Percentiles rank a stretch among this genome's conserved stretches.
Evolutionary conservation across 2,329 filamentous ascomycete species (phyloP).

Genomic region (Scedosporium minutisporum): DNA sequence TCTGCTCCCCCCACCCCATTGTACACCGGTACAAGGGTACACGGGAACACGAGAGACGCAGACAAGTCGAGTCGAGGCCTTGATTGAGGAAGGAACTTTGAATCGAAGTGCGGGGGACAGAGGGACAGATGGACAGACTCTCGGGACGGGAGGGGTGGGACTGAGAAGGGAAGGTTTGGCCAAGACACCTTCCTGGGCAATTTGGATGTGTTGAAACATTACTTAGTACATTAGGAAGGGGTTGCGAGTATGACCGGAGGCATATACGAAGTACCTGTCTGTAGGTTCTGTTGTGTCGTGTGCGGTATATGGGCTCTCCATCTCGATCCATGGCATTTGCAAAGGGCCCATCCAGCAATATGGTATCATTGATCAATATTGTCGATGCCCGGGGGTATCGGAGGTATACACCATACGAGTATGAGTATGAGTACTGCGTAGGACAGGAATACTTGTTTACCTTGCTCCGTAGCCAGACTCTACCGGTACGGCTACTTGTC

Average conservation of each 20-base stretch:
- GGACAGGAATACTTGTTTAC: too few species aligned
- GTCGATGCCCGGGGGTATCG: not conserved
- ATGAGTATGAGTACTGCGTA: too few species aligned
- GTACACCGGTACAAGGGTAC: not conserved
- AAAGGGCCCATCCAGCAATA: not conserved
- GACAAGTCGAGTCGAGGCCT: not conserved
- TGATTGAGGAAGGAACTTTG: not conserved
- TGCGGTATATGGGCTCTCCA: not conserved
- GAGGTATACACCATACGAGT: too few species aligned
- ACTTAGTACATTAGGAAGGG: too few species aligned
- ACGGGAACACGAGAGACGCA: not conserved
- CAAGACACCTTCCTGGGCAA: not conserved
- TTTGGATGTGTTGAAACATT: not conserved
- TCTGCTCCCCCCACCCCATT: not conserved
- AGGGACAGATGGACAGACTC: not conserved
- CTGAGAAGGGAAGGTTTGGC: conserved; percentile 1
- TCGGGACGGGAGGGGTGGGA: not conserved
- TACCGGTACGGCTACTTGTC: too few species aligned
- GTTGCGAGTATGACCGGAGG: not conserved
- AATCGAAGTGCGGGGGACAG: not conserved
- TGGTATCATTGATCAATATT: not conserved
- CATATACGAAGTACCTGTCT: not conserved
- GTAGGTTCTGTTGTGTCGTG: not conserved
- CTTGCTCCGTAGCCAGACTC: too few species aligned
- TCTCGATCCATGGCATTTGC: not conserved